Percentiles rank a stretch among this genome's conserved stretches.
These are phyloP conservation scores for Plectosphaerella sp. DNA, from an alignment of 2,329 filamentous ascomycete species.

Conservation along the genomic window DNA sequence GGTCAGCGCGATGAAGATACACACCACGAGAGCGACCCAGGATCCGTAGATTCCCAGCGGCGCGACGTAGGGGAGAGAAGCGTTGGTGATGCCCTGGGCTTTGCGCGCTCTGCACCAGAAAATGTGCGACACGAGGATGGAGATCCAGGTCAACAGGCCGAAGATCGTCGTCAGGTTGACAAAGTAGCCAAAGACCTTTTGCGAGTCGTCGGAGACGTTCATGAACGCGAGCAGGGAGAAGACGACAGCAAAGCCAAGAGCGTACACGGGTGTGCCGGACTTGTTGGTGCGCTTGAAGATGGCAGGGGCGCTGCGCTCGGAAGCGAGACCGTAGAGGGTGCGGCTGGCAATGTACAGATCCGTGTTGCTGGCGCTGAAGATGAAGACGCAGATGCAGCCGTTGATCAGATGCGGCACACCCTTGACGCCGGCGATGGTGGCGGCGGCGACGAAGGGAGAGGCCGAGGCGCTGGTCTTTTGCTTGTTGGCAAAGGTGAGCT, in stretches of 20 bases:
- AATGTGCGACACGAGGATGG: conserved; percentile 63
- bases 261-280: conserved; percentile 64
- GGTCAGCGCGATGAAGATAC: not conserved
- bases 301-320: conserved; percentile 64
- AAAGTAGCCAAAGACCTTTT: conserved; percentile 50
- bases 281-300: conserved; percentile 68
- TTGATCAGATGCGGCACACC: conserved; percentile 66
- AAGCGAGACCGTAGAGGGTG: conserved; percentile 67
- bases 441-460: conserved; percentile 72
- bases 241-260: conserved; percentile 53
- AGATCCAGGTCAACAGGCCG: conserved; percentile 62
- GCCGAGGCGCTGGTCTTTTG: conserved; percentile 50
- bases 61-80: conserved; percentile 15
- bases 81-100: conserved; percentile 53
- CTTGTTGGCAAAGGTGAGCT: conserved; percentile 54
- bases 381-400: conserved; percentile 68
- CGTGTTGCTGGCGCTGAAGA: conserved; percentile 72
- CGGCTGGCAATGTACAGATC: conserved; percentile 72
- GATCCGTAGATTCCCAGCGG: not conserved
- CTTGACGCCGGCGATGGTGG: conserved; percentile 57
- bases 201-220: conserved; percentile 49
- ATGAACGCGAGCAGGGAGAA: conserved; percentile 66
- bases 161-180: conserved; percentile 65
- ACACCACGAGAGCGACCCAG: not conserved
- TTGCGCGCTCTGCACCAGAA: conserved; percentile 58